Percentiles rank a stretch among this genome's conserved stretches.
Evolutionary conservation across 2,329 filamentous ascomycete genomes (phyloP).

Genomic region (Diaporthe nobilis): DNA sequence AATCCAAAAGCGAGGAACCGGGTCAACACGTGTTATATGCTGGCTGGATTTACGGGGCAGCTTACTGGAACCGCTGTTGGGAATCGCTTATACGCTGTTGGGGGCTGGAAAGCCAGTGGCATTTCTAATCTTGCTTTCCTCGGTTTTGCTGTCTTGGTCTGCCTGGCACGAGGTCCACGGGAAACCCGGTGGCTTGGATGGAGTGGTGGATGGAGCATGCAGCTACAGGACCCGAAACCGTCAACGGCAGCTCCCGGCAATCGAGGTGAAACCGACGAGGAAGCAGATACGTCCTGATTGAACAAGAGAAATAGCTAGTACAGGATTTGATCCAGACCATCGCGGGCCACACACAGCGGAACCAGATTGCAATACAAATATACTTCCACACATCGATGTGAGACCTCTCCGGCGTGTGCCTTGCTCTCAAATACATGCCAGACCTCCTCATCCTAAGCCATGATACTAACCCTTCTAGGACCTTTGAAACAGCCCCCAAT

Average conservation of each 20-base stretch:
- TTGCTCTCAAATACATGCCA: neutral
- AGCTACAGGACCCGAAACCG: conserved; percentile 1
- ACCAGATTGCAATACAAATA: neutral
- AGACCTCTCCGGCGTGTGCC: neutral
- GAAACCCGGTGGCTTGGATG: conserved; percentile 60
- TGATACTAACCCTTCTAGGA: neutral
- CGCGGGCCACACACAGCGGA: neutral
- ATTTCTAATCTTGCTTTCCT: conserved; percentile 58
- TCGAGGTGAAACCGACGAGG: neutral
- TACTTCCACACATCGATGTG: neutral
- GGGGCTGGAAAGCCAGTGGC: conserved; percentile 66
- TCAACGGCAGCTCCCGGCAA: neutral
- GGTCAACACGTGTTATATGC: conserved; percentile 88
- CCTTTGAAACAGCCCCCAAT: no score
- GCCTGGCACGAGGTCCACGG: conserved; percentile 55
- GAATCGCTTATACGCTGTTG: conserved; percentile 49
- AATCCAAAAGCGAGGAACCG: conserved; percentile 80
- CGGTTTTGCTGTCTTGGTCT: conserved; percentile 53
- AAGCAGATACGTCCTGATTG: neutral
- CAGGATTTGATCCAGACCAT: neutral
- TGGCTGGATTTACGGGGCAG: conserved; percentile 81
- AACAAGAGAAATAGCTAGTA: neutral
- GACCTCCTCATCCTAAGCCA: neutral
- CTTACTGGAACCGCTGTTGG: conserved; percentile 67
- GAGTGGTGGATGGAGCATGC: conserved; percentile 57